A percentile compares a stretch with the other conserved stretches of the same genome.
These are phyloP conservation scores for Cudoniella acicularis DNA, from an alignment of 495 filamentous ascomycete genomes.

Conservation along the genomic window DNA sequence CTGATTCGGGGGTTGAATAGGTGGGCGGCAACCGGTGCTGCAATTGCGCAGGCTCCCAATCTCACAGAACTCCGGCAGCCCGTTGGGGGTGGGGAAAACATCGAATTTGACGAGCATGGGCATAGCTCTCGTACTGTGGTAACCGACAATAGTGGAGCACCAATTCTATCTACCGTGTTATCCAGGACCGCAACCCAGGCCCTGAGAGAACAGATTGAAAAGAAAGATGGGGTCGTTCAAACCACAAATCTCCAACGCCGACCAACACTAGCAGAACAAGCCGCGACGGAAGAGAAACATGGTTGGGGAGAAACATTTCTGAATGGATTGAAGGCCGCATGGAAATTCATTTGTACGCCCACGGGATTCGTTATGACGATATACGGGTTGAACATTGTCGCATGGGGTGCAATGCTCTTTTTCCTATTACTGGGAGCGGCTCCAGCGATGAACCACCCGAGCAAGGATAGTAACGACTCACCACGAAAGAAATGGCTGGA, in stretches of 20 bases:
- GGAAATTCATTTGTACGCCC: conserved; percentile 59
- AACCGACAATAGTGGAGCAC: conserved; percentile 10
- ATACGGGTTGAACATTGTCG: conserved; percentile 75
- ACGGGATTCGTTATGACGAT: conserved; percentile 69
- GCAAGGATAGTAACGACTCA: conserved; percentile 66
- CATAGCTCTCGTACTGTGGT: conserved; percentile 15
- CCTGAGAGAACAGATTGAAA: neutral
- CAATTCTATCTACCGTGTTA: neutral
- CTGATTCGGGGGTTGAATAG: too few species aligned
- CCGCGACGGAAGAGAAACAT: conserved; percentile 35
- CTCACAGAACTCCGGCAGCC: conserved; percentile 29
- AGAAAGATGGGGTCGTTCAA: neutral
- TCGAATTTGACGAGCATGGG: conserved; percentile 26
- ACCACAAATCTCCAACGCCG: neutral
- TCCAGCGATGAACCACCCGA: conserved; percentile 71
- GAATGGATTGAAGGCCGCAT: conserved; percentile 50
- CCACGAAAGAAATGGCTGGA: conserved; percentile 76
- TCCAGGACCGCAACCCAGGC: neutral
- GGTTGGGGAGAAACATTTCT: conserved; percentile 45
- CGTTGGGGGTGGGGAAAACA: conserved; percentile 12
- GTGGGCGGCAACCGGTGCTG: conserved; percentile 31
- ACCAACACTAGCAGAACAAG: neutral
- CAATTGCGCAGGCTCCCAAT: conserved; percentile 30
- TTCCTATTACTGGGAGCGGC: conserved; percentile 69
- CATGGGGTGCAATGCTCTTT: conserved; percentile 89